Conservation (phyloP, 2,329 filamentous ascomycete genomes). For the Tolypocladium tropicale region DNA sequence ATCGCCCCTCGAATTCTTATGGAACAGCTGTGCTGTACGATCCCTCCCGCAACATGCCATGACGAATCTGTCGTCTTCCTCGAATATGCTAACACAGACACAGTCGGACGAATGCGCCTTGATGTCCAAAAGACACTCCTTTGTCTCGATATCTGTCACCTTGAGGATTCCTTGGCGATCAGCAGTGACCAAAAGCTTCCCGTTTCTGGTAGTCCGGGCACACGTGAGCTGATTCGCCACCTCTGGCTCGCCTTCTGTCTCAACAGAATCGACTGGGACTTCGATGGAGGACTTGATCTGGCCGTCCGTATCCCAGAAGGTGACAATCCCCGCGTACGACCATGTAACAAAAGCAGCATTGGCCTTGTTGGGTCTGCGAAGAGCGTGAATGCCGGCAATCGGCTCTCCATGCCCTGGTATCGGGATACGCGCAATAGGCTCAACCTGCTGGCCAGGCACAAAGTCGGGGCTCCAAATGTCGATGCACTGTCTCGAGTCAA, state of each 20-base stretch:
- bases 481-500: conserved; percentile 68
- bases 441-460: conserved; percentile 26
- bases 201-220: conserved; percentile 49
- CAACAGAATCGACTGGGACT: conserved; percentile 57
- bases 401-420: conserved; percentile 54
- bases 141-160: conserved; percentile 53
- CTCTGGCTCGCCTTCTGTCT: conserved; percentile 39
- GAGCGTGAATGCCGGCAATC: conserved; percentile 61
- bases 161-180: conserved; percentile 79
- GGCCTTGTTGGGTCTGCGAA: conserved; percentile 49
- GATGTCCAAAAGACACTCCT: conserved; percentile 54
- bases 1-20: conserved; percentile 39
- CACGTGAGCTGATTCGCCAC: conserved; percentile 48
- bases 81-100: conserved; percentile 66
- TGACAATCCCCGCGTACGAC: conserved; percentile 69
- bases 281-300: conserved; percentile 52
- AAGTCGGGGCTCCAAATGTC: conserved; percentile 49
- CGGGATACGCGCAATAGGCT: conserved; percentile 35
- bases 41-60: conserved; percentile 81
- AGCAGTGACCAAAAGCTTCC: conserved; percentile 64
- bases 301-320: conserved; percentile 74
- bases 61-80: conserved; percentile 50
- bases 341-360: conserved; percentile 78
- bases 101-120: conserved; percentile 85
- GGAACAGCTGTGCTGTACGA: conserved; percentile 87